Percentiles rank a stretch among this genome's conserved stretches.
Conservation (phyloP, 768 basidiomycete species). For the Leccinum ochraceum region DNA sequence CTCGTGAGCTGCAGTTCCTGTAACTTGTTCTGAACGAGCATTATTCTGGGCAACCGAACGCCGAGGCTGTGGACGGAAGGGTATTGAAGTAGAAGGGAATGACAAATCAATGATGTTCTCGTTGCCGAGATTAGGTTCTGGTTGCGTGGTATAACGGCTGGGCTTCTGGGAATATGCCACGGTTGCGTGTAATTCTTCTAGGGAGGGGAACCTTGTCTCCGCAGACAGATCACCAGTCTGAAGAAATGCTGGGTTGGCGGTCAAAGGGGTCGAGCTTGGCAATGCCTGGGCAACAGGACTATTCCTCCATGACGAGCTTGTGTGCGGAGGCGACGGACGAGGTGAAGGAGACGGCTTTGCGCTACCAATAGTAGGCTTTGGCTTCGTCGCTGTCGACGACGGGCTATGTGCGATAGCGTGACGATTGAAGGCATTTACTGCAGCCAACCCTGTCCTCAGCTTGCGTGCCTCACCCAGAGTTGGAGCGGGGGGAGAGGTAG, state of each 20-base stretch:
- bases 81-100: slow-evolving; percentile 22
- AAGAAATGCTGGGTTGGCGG: slow-evolving; percentile 30
- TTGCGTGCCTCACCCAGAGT: slow-evolving; percentile 78
- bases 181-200: slow-evolving; percentile 77
- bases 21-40: slow-evolving; percentile 57
- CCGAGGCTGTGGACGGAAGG: slow-evolving; percentile 23
- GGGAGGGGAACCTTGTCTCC: slow-evolving; percentile 82
- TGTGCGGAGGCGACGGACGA: slow-evolving; percentile 24
- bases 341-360: slow-evolving; percentile 31
- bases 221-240: slow-evolving; percentile 46
- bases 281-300: slow-evolving; percentile 17
- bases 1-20: slow-evolving; percentile 54
- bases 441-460: slow-evolving; percentile 66
- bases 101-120: slow-evolving; percentile 26
- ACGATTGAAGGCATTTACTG: slow-evolving; percentile 42
- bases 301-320: slow-evolving; percentile 22
- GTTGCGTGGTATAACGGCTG: slow-evolving; percentile 17
- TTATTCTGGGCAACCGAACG: slow-evolving; percentile 36
- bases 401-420: slow-evolving; percentile 12
- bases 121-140: slow-evolving; percentile 13
- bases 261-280: slow-evolving; percentile 40
- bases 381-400: slow-evolving; percentile 17
- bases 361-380: slow-evolving; percentile 21
- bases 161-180: slow-evolving; percentile 37
- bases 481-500: slow-evolving; percentile 49